Evolutionary conservation across 768 basidiomycete genomes (phyloP).

Genomic region (Cyclocybe cylindracea): DNA sequence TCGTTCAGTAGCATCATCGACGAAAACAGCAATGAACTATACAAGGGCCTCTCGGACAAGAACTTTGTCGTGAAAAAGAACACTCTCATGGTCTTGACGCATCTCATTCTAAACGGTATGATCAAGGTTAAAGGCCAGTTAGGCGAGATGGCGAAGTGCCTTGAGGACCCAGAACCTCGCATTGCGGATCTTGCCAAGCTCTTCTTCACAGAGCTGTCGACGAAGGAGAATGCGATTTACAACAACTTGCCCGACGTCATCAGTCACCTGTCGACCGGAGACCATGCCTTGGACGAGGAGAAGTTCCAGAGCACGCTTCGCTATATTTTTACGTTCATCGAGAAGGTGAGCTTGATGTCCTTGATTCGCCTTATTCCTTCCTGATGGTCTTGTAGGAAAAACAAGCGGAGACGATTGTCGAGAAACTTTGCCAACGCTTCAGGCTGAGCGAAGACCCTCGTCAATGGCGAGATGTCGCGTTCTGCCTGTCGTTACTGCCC

Average conservation of each 20-base stretch:
- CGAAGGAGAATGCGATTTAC: conserved; percentile 98
- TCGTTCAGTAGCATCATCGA: conserved; percentile 98
- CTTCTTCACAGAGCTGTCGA: conserved; percentile 95
- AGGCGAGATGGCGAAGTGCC: conserved; percentile 99
- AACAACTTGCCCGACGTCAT: conserved; percentile 99
- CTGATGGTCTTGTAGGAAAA: conserved; percentile 66
- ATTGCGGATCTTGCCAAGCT: conserved; percentile 95
- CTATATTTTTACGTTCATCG: conserved; percentile 96
- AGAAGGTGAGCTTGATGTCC: conserved; percentile 65
- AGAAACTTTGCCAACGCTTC: conserved; percentile 97
- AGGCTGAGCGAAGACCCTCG: conserved; percentile 82
- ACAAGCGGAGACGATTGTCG: conserved; percentile 96
- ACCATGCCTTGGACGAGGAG: conserved; percentile 90
- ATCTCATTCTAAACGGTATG: conserved; percentile 97
- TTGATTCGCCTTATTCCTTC: neutral
- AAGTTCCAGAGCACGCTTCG: conserved; percentile 90
- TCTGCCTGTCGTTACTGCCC: conserved; percentile 89
- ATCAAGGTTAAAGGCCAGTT: conserved; percentile 99
- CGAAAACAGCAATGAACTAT: conserved; percentile 94
- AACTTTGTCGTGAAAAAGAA: conserved; percentile 97
- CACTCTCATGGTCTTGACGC: conserved; percentile 97
- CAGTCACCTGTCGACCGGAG: conserved; percentile 89
- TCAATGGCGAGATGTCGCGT: conserved; percentile 98
- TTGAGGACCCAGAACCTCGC: conserved; percentile 86
- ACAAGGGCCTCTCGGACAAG: conserved; percentile 88